Percentiles rank a stretch among this genome's conserved stretches.
Conservation (phyloP, 495 filamentous ascomycete genomes). For the Podospora anserina region DNA sequence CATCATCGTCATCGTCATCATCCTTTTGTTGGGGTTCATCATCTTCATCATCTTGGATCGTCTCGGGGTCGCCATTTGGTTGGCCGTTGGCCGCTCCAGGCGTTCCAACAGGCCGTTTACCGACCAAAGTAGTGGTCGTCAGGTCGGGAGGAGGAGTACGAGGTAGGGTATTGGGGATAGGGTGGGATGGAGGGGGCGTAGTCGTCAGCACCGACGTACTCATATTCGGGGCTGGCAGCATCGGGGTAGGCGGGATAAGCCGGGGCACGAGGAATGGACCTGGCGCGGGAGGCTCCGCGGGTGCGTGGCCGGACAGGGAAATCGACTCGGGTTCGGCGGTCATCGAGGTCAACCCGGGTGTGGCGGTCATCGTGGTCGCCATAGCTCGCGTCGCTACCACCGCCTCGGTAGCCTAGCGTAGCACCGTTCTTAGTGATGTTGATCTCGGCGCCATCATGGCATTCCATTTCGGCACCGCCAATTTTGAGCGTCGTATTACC, state of each 20-base stretch:
- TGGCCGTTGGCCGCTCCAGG: background rate
- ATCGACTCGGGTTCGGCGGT: conserved; percentile 42
- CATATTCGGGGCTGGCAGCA: conserved; percentile 20
- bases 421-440: conserved; percentile 40
- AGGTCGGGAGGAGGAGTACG: conserved; percentile 13
- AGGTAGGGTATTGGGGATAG: conserved; percentile 18
- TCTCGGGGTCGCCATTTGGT: background rate
- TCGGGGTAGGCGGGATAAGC: conserved; percentile 17
- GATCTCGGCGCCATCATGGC: conserved; percentile 51
- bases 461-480: conserved; percentile 52
- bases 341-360: conserved; percentile 24
- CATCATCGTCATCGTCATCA: conserved; percentile 22
- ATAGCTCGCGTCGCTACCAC: conserved; percentile 43
- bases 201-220: conserved; percentile 1
- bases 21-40: conserved; percentile 8
- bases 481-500: conserved; percentile 46
- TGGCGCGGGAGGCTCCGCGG: conserved; percentile 42
- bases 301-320: conserved; percentile 34
- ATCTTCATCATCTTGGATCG: conserved; percentile 3
- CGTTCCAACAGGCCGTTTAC: background rate
- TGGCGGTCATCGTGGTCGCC: conserved; percentile 44
- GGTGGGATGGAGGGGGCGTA: conserved; percentile 11
- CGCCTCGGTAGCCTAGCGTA: conserved; percentile 27
- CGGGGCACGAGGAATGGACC: conserved; percentile 39
- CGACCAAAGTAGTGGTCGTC: conserved; percentile 12